These are phyloP conservation scores for Akanthomyces muscarius DNA, from an alignment of 2,329 filamentous ascomycete genomes.

Conservation along the genomic window DNA sequence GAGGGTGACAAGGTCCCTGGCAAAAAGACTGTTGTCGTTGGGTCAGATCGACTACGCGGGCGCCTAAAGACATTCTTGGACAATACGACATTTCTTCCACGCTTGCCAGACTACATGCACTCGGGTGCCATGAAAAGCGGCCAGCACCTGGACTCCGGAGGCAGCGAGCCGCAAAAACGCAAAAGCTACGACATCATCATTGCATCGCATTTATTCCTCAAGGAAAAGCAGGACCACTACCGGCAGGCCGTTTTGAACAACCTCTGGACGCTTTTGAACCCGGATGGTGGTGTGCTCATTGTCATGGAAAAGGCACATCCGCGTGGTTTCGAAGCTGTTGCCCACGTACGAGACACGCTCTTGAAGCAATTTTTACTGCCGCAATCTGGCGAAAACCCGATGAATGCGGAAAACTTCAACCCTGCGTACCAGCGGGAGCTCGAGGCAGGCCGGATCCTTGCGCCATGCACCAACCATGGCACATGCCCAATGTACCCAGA, in stretches of 20 bases:
- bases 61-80: conserved; percentile 74
- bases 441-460: conserved; percentile 61
- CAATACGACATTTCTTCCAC: conserved; percentile 87
- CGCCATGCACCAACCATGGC: conserved; percentile 83
- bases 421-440: conserved; percentile 40
- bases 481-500: conserved; percentile 83
- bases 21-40: conserved; percentile 76
- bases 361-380: conserved; percentile 68
- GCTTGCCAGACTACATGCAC: conserved; percentile 81
- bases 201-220: conserved; percentile 78
- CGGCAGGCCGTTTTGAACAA: conserved; percentile 80
- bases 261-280: conserved; percentile 81
- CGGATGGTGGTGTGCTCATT: conserved; percentile 80
- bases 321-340: conserved; percentile 87
- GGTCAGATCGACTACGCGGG: conserved; percentile 68
- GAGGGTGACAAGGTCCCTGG: conserved; percentile 51
- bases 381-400: conserved; percentile 35
- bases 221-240: conserved; percentile 68
- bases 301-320: conserved; percentile 88
- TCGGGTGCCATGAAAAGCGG: conserved; percentile 53
- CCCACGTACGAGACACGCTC: conserved; percentile 74
- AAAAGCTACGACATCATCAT: conserved; percentile 90
- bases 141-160: conserved; percentile 55
- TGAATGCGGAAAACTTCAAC: conserved; percentile 36
- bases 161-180: conserved; percentile 49